Evolutionary conservation across 2,329 filamentous ascomycete genomes (phyloP).

Genomic region (Pyrenochaeta sp.): DNA sequence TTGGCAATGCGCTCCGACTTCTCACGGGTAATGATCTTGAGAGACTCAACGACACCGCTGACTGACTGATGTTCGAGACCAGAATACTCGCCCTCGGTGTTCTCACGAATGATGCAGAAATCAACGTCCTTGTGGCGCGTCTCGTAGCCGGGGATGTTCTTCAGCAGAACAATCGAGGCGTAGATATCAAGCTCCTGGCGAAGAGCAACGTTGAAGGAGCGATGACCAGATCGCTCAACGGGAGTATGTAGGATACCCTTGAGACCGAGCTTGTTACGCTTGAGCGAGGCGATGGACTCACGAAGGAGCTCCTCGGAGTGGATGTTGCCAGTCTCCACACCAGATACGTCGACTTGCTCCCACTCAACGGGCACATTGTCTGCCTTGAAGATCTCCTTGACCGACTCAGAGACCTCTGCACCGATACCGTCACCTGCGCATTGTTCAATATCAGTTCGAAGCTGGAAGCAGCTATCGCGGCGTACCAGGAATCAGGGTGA

Average conservation of each 20-base stretch:
- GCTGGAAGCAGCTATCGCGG: constrained; percentile 28
- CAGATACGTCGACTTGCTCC: constrained; percentile 97
- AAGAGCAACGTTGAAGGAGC: constrained; percentile 99
- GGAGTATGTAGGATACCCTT: constrained; percentile 99
- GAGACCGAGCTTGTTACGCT: constrained; percentile 97
- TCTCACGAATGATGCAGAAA: constrained; percentile 99
- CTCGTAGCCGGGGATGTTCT: constrained; percentile 99
- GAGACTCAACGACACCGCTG: constrained; percentile 93
- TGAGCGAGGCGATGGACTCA: constrained; percentile 92
- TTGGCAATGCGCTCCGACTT: constrained; percentile 99
- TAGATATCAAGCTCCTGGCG: constrained; percentile 99
- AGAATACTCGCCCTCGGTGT: constrained; percentile 99
- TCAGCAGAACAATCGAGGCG: constrained; percentile 95
- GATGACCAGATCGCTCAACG: constrained; percentile 94
- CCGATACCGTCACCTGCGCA: constrained; percentile 86
- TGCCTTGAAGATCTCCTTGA: constrained; percentile 99
- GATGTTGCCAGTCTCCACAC: constrained; percentile 84
- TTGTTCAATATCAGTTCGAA: constrained; percentile 28
- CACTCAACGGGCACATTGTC: constrained; percentile 98
- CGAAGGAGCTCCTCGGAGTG: constrained; percentile 94
- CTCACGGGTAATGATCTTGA: constrained; percentile 99
- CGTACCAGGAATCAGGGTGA: constrained; percentile 93
- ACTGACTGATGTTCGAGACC: constrained; percentile 99
- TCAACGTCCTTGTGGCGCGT: constrained; percentile 98
- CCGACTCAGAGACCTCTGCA: constrained; percentile 95